Base-by-base conservation (phyloP, 1,139 yeast genomes). In the Yamadazyma friedrichii region DNA sequence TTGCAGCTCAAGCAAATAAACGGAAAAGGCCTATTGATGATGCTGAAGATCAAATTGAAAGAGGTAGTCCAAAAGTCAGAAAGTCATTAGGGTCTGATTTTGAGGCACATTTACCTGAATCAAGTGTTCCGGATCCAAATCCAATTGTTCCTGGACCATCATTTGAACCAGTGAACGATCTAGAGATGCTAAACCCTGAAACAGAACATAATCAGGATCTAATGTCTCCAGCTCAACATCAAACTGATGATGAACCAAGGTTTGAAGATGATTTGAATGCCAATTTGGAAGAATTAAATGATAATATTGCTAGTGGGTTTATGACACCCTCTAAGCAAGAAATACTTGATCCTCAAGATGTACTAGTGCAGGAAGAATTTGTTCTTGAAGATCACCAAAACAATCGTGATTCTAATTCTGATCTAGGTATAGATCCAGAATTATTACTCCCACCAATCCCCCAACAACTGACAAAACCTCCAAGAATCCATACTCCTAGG, bases 1-100 rank as follows among this genome's bases (percentile, higher is more conserved):
- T 64, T 9, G 56, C 54, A 1, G 51, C 57, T 3, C 60, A 55
- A 29, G 52, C 53, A 4, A 28, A 15, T 15, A 30, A 25, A 26
- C 33, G 24, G 11, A 32, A 32, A 17, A 36, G 35, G 10, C 10
- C 35, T 5, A 6, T 13, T 8, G 39, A 36, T 29, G 11, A 3
- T 6, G 3, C 12, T 5, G 32, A 12, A 10, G 13, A 16, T 11
- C 26, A 25, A 11, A n/a, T 15, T 16, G 41, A 33, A 33, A 15
- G 39, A 15, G 41, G 38, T n/a, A 35, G 41, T 15, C 39, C 39
- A 3, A 37, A 32, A 20, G 10, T 24, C 10, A 10, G 34, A 15
- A 31, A 31, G 17, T 5, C 31, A 10, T 3, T 9, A 6, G 37
- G 24, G 9, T 29, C 27, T 10, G 27, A 33, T 33, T 3, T 22